Evolutionary conservation across 257 asterid species (phyloP), one percentile per base, ranked within the genome.

Genomic region (Eucommia ulmoides): DNA sequence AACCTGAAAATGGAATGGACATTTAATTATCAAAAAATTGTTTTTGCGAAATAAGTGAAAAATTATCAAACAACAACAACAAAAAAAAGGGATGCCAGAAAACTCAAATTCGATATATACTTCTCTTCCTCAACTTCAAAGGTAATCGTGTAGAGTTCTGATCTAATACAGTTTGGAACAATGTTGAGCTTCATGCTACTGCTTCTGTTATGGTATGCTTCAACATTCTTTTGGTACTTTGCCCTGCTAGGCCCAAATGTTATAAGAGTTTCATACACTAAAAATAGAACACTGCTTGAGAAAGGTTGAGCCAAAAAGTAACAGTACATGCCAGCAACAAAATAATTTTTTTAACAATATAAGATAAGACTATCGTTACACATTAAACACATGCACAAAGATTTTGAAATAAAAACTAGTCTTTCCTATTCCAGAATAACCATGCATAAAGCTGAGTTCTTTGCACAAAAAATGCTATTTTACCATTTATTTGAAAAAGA

Each of bases 41-140:
- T 29, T 5, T 29, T 12, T 29, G 38, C 45, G 63, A 59, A 19
- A 42, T 4, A 16, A 4, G 50, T 61, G 50, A 67, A 56, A 44
- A 17, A 45, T 42, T 55, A 62, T 45, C 24, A 55, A 11, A 61
- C 54, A 52, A 18, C 41, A 50, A 17, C 54, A 60, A 60, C 55
- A 26, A 26, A 26, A 54, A 57, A 11, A 18, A 47, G 62, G 24
- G 23, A 53, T 23, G 58, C 24, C 45, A 42, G 22, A 46, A 14
- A 1, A 42, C 35, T 58, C 23, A 56, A 50, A 60, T 53, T 45
- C 54, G 54, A 59, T 52, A 22, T 60, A 33, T 79, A 88, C 96
- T 89, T 89, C 76, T 89, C 97, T 69, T 85, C 97, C 91, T 89
- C 97, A 46, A 85, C 82, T 74, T 89, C 97, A 61, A 89, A 89